phyloP scores from a whole-genome alignment of 1,284 basidiomycete genomes.

The Microstroma glucosiphilum region DNA sequence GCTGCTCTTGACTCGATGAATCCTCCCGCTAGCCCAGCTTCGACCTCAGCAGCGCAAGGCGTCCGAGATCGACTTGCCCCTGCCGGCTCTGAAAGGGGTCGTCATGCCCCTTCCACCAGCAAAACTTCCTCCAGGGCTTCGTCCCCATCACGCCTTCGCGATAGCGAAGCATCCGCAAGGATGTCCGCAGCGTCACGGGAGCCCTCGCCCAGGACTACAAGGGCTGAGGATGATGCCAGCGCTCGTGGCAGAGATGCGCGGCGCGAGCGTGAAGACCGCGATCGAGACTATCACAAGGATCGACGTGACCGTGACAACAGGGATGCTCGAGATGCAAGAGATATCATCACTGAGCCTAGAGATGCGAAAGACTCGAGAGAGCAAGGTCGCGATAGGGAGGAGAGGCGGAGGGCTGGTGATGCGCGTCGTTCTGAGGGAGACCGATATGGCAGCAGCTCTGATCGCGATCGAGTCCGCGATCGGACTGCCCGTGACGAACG shows the following conservation, averaged over 20 bases:
- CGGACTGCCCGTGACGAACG: slow-evolving; percentile 9
- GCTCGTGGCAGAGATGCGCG: slow-evolving; percentile 6
- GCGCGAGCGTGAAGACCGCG: slow-evolving; percentile 2
- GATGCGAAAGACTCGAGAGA: background rate
- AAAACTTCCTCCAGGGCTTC: slow-evolving; percentile 2
- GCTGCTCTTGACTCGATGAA: slow-evolving; percentile 20
- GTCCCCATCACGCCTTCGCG: background rate
- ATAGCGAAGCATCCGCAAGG: slow-evolving; percentile 7
- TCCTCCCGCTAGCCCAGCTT: slow-evolving; percentile 10
- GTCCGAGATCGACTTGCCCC: background rate
- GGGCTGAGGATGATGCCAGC: background rate
- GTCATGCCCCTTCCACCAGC: slow-evolving; percentile 2
- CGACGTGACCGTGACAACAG: background rate
- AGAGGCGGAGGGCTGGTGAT: slow-evolving; percentile 8
- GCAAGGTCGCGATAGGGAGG: slow-evolving; percentile 5
- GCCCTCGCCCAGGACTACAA: background rate
- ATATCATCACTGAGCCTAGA: background rate
- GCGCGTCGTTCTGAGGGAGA: background rate
- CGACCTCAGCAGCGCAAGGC: background rate
- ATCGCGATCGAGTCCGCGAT: slow-evolving; percentile 19
- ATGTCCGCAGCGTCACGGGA: background rate
- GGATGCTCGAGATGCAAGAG: no score
- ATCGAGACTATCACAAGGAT: slow-evolving; percentile 7
- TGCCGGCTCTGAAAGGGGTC: background rate
- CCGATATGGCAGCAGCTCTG: slow-evolving; percentile 2